These are phyloP conservation scores for Albifimbria verrucaria DNA, from an alignment of 2,329 filamentous ascomycete species.

Conservation along the genomic window DNA sequence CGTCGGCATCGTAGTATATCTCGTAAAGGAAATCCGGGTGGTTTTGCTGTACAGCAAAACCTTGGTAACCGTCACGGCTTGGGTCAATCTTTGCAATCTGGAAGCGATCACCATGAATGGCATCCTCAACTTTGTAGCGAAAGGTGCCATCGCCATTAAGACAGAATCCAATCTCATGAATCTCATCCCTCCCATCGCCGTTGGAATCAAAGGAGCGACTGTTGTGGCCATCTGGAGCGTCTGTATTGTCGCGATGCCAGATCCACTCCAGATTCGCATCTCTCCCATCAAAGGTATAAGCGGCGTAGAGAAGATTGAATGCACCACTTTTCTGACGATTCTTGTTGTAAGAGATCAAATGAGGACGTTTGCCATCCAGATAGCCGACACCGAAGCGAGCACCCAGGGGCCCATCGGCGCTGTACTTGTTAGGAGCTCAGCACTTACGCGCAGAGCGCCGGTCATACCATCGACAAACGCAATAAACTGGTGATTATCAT, in stretches of 20 bases:
- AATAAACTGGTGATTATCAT: slow-evolving; percentile 15
- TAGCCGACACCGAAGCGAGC: slow-evolving; percentile 15
- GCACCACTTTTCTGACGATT: slow-evolving; percentile 10
- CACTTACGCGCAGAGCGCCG: slow-evolving; percentile 9
- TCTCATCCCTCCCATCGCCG: slow-evolving; percentile 14
- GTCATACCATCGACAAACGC: slow-evolving; percentile 15
- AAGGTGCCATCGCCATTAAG: slow-evolving; percentile 17
- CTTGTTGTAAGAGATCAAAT: slow-evolving; percentile 16
- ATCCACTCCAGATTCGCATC: slow-evolving; percentile 15
- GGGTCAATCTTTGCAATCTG: slow-evolving; percentile 20
- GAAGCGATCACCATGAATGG: slow-evolving; percentile 17
- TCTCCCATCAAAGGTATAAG: slow-evolving; percentile 16
- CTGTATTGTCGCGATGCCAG: slow-evolving; percentile 10
- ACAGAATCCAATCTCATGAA: slow-evolving; percentile 17
- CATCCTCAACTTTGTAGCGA: slow-evolving; percentile 13
- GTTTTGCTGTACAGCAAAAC: slow-evolving; percentile 16
- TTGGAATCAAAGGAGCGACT: slow-evolving; percentile 17
- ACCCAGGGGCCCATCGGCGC: slow-evolving; percentile 10
- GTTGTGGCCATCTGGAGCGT: slow-evolving; percentile 17
- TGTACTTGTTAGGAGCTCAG: slow-evolving; percentile 8
- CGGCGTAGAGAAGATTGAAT: slow-evolving; percentile 9
- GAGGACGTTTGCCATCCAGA: slow-evolving; percentile 11
- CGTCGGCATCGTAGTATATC: slow-evolving; percentile 18
- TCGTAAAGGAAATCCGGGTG: slow-evolving; percentile 14
- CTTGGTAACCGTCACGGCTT: slow-evolving; percentile 13